Base-by-base conservation (phyloP, 148 eudicot species). In the Persicaria tinctoria region DNA sequence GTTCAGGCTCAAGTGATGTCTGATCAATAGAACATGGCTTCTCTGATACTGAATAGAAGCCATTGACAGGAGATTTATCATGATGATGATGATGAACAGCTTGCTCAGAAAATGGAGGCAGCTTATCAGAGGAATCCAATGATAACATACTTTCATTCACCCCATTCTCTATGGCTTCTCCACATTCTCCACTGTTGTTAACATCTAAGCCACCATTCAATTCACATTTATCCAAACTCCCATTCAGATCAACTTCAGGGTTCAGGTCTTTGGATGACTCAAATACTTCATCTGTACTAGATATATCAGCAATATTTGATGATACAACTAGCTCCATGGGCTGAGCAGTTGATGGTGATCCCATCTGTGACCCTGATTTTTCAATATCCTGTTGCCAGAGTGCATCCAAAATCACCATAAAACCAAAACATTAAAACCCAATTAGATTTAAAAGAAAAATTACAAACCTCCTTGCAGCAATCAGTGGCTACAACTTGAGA, bases 401-500 rank as follows among this genome's bases (percentile, higher is more conserved):
- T 32, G 41, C 41, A 8, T 63, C 46, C 70, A 66, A 44, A 38
- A 66, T 66, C 48, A 66, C 18, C 9, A 66, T 27, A 45, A 13
- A 38, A 66, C 18, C 8, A 32, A 32, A 32, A 32, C 41, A 32
- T 32, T 32, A 32, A 32, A 32, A 32, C 41, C 41, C 41, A 66
- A 13, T 41, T 38, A 44, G 8, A 41, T 66, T 38, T 5, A 41
- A 5, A 66, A 44, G 8, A 66, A 44, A n/a, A 57, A 57, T 20
- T 57, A 57, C 17, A 66, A 66, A 66, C 85, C 77, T 84, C 17
- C 13, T 14, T 2, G 12, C 70, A 38, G 48, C 48, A 66, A 60
- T 60, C 11, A 66, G 70, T 41, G 70, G 16, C 18, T 54, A 82
- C 80, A 73, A 66, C 74, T 77, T 74, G 75, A 46, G 86, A 54